Percentiles rank a stretch among this genome's conserved stretches.
These are phyloP conservation scores for Besnoitia besnoiti DNA, from an alignment of 169 alveolate species.

Conservation along the genomic window DNA sequence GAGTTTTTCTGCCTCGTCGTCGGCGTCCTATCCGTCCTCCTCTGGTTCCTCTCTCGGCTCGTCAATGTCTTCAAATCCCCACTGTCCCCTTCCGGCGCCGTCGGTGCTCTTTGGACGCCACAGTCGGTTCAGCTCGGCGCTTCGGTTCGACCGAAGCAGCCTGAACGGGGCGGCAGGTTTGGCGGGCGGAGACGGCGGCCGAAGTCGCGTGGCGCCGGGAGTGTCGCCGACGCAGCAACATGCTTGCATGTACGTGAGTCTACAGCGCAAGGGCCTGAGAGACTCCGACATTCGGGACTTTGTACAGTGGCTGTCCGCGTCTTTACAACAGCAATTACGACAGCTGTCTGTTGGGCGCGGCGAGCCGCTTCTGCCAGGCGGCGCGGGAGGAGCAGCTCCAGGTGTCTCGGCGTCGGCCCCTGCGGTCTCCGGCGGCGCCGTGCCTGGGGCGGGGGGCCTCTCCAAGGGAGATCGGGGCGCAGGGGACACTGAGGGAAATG, in stretches of 20 bases:
- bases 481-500: background rate
- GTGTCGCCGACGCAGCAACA: background rate
- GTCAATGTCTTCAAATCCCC: conserved; percentile 2
- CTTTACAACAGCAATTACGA: conserved; percentile 42
- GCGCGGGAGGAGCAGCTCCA: conserved; percentile 17
- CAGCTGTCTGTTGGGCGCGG: conserved; percentile 11
- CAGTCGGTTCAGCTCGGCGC: conserved; percentile 29
- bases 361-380: conserved; percentile 34
- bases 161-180: background rate
- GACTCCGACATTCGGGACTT: conserved; percentile 54
- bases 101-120: conserved; percentile 26
- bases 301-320: conserved; percentile 52
- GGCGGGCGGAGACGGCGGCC: conserved; percentile 23
- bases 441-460: background rate
- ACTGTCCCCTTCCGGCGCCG: conserved; percentile 29
- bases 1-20: background rate
- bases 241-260: conserved; percentile 25
- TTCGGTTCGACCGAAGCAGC: conserved; percentile 35
- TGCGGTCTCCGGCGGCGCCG: background rate
- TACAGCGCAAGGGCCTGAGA: conserved; percentile 54
- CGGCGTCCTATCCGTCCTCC: background rate
- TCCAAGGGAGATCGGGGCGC: background rate
- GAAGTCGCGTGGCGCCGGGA: background rate
- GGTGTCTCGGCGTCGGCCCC: conserved; percentile 16
- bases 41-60: background rate